Evolutionary conservation across 2,329 filamentous ascomycete genomes (phyloP).

Genomic region (Bisporella sp.): DNA sequence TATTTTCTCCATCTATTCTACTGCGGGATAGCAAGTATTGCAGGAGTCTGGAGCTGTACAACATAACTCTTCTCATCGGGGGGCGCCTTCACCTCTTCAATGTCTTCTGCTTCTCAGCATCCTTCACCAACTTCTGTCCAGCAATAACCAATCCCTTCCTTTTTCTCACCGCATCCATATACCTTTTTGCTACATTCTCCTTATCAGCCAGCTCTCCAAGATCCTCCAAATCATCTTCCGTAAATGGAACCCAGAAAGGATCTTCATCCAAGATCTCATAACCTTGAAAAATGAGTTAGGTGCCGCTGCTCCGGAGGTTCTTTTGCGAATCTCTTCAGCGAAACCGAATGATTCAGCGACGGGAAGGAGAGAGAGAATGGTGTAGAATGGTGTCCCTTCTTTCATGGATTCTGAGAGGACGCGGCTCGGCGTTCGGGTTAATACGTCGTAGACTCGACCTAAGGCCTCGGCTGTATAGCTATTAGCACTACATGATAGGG

Average conservation of each 20-base stretch:
- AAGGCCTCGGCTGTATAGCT: slow-evolving; percentile 68
- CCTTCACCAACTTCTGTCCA: slow-evolving; percentile 66
- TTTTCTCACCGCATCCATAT: slow-evolving; percentile 82
- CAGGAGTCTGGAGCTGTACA: no score
- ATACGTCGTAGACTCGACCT: slow-evolving; percentile 91
- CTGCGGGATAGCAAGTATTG: no score
- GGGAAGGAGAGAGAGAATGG: slow-evolving; percentile 78
- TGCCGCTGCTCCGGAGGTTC: slow-evolving; percentile 81
- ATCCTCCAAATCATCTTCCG: slow-evolving; percentile 94
- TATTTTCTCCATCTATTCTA: no score
- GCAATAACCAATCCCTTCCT: slow-evolving; percentile 85
- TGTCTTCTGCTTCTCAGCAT: slow-evolving; percentile 87
- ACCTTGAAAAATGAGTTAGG: slow-evolving; percentile 87
- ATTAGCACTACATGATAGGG: slow-evolving; percentile 8
- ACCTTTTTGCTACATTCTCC: slow-evolving; percentile 93
- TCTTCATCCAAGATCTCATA: slow-evolving; percentile 93
- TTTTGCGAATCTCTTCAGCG: slow-evolving; percentile 90
- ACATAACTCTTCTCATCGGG: no score
- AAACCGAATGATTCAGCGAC: slow-evolving; percentile 96
- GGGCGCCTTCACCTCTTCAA: slow-evolving; percentile 44
- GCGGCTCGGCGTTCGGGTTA: slow-evolving; percentile 79
- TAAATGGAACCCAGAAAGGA: slow-evolving; percentile 95
- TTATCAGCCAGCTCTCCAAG: slow-evolving; percentile 86
- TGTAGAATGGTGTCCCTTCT: slow-evolving; percentile 94
- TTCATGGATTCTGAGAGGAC: slow-evolving; percentile 90